These are phyloP conservation scores for Maudiozyma saulgeensis DNA, from an alignment of 805 yeast species.

Conservation along the genomic window DNA sequence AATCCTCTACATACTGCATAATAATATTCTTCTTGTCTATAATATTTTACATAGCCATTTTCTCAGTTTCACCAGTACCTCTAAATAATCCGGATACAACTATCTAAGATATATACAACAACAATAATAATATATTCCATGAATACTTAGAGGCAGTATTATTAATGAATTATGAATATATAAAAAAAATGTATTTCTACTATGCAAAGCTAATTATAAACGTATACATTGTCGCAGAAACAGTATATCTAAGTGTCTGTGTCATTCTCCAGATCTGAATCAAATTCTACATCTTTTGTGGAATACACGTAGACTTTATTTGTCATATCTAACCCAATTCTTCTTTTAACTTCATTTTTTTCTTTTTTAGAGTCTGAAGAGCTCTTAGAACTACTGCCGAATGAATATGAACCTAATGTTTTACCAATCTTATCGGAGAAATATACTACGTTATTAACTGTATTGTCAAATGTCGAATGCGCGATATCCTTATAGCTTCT, in stretches of 20 bases:
- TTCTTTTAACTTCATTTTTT: constrained; percentile 19
- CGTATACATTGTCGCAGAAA: background rate
- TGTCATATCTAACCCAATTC: constrained; percentile 20
- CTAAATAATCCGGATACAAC: too few relatives aligned
- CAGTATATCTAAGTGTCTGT: background rate
- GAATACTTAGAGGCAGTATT: too few relatives aligned
- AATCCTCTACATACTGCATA: background rate
- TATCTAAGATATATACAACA: too few relatives aligned
- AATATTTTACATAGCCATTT: background rate
- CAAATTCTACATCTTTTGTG: constrained; percentile 35
- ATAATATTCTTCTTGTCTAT: background rate
- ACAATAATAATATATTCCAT: too few relatives aligned
- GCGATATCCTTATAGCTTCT: constrained; percentile 15
- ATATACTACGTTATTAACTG: constrained; percentile 34
- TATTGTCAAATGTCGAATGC: constrained; percentile 16
- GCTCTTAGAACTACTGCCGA: constrained; percentile 23
- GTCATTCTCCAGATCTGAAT: constrained; percentile 4
- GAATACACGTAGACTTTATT: constrained; percentile 36
- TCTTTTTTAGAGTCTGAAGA: constrained; percentile 14
- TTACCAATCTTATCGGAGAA: constrained; percentile 47
- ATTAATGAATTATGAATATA: too few relatives aligned
- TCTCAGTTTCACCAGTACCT: too few relatives aligned
- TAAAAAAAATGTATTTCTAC: too few relatives aligned
- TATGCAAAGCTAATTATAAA: background rate
- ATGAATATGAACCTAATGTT: constrained; percentile 50